Base-by-base conservation (phyloP, 2,329 filamentous ascomycete genomes). In the Nigrospora osmanthi region DNA sequence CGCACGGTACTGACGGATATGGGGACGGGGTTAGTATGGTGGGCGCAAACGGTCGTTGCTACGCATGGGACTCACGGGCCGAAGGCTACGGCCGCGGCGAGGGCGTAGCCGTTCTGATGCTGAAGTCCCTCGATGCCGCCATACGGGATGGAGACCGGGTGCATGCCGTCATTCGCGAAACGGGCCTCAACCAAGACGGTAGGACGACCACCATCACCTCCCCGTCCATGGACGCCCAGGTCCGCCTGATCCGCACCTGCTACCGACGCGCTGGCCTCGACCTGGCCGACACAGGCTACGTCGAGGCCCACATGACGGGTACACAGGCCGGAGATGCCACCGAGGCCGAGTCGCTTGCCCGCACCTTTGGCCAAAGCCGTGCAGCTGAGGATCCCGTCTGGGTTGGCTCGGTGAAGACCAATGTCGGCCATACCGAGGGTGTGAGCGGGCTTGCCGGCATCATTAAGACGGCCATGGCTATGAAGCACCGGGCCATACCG, bases 101-200 rank as follows among this genome's bases (percentile, higher is more conserved):
- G 38, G 75, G 73, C 0, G 55, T 75, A 13, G 68, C 64, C 1
- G 35, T 10, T 15, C 35, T 37, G 35, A 15, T 31, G 10, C 28
- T 31, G 19, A 80, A 80, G 52, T 58, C 52, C 0, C 54, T 79
- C 1, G 56, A 55, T 9, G 54, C 62, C 0, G 78, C 77, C 0
- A 38, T 79, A 3, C 54, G 23, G 19, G 52, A 63, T 45, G 59
- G 61, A 5, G 54, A 67, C 38, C 52, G 48, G 15, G 58, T 67
- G 34, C 55, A 58, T 2, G 61, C 55, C 4, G 53, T 61, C 5
- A 59, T 66, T 13, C 53, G 58, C 11, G 35, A 44, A 33, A 46
- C 49, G 4, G 45, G 40, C 10, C 42, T 52, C 17, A 46, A 53
- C 38, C 52, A 54, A 39, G 50, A 54, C 23, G 52, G 52, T 1